Conservation (phyloP, 2,329 filamentous ascomycete genomes). For the Lasiodiplodia sp. region DNA sequence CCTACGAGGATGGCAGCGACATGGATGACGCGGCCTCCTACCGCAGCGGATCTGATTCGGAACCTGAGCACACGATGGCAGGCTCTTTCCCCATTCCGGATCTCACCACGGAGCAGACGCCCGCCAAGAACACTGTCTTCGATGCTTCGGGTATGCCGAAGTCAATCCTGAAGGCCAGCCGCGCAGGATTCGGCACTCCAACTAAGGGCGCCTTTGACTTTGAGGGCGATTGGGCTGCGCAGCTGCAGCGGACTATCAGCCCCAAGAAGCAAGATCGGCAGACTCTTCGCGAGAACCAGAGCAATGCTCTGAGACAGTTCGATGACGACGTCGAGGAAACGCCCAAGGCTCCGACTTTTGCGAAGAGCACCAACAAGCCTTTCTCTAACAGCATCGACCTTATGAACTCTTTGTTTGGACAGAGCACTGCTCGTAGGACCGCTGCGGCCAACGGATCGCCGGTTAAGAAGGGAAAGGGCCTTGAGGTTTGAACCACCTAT, state of each 20-base stretch:
- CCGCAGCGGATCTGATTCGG: slow-evolving; percentile 75
- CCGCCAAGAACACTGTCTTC: slow-evolving; percentile 41
- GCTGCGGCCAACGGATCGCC: slow-evolving; percentile 43
- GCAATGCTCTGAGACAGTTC: slow-evolving; percentile 61
- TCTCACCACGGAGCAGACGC: slow-evolving; percentile 77
- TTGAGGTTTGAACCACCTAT: slow-evolving; percentile 83
- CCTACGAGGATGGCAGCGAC: slow-evolving; percentile 62
- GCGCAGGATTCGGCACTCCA: slow-evolving; percentile 56
- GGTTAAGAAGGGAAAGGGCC: slow-evolving; percentile 68
- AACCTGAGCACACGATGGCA: slow-evolving; percentile 75
- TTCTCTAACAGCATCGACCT: slow-evolving; percentile 89
- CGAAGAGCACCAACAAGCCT: slow-evolving; percentile 55
- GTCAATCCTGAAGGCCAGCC: slow-evolving; percentile 57
- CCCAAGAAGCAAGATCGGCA: slow-evolving; percentile 89
- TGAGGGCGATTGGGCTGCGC: slow-evolving; percentile 90
- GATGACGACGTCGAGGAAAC: slow-evolving; percentile 45
- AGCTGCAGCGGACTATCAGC: slow-evolving; percentile 91
- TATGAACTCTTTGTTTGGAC: slow-evolving; percentile 92
- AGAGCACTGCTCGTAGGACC: slow-evolving; percentile 41
- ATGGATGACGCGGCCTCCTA: slow-evolving; percentile 69
- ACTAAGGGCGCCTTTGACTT: slow-evolving; percentile 61
- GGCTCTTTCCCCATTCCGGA: slow-evolving; percentile 77
- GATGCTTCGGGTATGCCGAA: slow-evolving; percentile 50
- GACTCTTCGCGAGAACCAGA: slow-evolving; percentile 71
- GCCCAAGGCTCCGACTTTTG: slow-evolving; percentile 36